A percentile compares a stretch with the other conserved stretches of the same genome.
Evolutionary conservation across 805 yeast genomes (phyloP).

Genomic region (Yamadazyma paraphyllophila): DNA sequence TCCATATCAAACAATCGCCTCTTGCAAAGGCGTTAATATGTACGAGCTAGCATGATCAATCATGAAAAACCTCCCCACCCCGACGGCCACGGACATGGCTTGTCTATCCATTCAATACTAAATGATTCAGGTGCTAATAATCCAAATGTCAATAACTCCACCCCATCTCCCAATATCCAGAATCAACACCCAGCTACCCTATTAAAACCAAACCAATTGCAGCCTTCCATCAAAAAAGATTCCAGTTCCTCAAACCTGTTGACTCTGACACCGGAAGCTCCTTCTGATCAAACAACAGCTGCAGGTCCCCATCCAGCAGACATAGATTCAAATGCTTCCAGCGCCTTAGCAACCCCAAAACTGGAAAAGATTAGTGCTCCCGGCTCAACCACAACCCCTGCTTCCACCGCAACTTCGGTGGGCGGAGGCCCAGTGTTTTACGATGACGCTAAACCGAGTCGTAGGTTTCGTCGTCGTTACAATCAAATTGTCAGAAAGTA

Average conservation of each 20-base stretch:
- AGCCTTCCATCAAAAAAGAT: not conserved
- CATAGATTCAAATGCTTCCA: not conserved
- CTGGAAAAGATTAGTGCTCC: not conserved
- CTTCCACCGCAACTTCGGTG: not conserved
- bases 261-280: not conserved
- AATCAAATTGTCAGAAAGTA: constrained; percentile 37
- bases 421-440: constrained; percentile 7
- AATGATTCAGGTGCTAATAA: not conserved
- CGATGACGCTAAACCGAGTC: constrained; percentile 19
- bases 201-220: not conserved
- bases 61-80: constrained; percentile 1
- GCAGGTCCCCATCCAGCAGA: not conserved
- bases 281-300: not conserved
- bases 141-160: not conserved
- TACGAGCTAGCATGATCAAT: constrained; percentile 1
- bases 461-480: constrained; percentile 35
- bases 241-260: not conserved
- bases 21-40: not conserved
- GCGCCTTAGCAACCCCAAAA: not conserved
- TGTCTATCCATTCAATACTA: constrained; percentile 5
- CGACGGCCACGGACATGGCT: not conserved
- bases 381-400: not conserved
- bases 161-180: not conserved
- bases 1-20: not conserved
- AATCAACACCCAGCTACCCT: not conserved